A percentile compares a stretch with the other conserved stretches of the same genome.
These are phyloP conservation scores for Epithemia pelagica DNA, from an alignment of 108 stramenopile genomes.

Conservation along the genomic window DNA sequence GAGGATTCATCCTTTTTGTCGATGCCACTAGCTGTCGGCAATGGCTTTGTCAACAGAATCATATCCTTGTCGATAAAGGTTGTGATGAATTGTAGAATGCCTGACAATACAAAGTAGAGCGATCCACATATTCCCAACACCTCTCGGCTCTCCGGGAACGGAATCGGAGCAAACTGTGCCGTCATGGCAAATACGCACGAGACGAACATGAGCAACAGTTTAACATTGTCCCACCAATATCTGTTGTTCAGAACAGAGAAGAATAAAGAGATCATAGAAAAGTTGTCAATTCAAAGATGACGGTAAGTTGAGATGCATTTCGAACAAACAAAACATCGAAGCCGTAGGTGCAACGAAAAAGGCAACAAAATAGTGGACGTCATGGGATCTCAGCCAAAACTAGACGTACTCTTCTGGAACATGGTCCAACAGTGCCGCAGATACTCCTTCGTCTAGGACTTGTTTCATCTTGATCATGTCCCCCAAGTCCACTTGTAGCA, in stretches of 20 bases:
- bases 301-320: too few species aligned
- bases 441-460: slow-evolving; percentile 91
- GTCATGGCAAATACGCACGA: slow-evolving; percentile 88
- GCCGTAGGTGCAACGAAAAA: background rate
- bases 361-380: background rate
- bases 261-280: too few species aligned
- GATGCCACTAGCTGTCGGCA: slow-evolving; percentile 14
- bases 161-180: slow-evolving; percentile 90
- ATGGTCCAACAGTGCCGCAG: slow-evolving; percentile 51
- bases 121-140: slow-evolving; percentile 86
- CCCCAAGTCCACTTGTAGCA: slow-evolving; percentile 89
- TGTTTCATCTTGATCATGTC: slow-evolving; percentile 96
- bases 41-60: slow-evolving; percentile 77
- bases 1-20: slow-evolving; percentile 6
- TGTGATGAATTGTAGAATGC: slow-evolving; percentile 86
- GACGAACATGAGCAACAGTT: slow-evolving; percentile 81
- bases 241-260: background rate
- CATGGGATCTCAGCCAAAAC: background rate
- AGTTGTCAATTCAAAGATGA: too few species aligned
- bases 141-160: slow-evolving; percentile 87
- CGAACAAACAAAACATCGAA: background rate
- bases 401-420: slow-evolving; percentile 67
- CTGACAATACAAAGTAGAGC: slow-evolving; percentile 85
- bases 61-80: slow-evolving; percentile 91
- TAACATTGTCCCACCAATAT: slow-evolving; percentile 75